These are phyloP conservation scores for Allium fistulosum DNA, from an alignment of 106 monocot species.

Conservation along the genomic window DNA sequence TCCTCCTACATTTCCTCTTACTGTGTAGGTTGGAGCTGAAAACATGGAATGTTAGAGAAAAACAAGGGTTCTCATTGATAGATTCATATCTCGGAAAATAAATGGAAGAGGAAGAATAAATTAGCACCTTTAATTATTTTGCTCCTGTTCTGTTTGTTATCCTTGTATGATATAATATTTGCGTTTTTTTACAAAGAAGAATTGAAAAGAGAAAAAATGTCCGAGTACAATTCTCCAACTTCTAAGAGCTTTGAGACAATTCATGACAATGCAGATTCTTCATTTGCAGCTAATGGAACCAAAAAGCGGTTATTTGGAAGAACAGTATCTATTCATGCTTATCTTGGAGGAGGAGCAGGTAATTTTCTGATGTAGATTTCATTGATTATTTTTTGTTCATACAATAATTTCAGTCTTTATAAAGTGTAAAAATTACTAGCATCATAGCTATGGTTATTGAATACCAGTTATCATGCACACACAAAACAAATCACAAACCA, in stretches of 20 bases:
- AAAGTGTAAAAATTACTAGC: neutral
- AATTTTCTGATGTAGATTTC: neutral
- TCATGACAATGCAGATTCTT: neutral
- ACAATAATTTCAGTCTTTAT: neutral
- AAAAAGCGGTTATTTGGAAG: slow-evolving; percentile 4
- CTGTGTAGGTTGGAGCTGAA: too few species aligned
- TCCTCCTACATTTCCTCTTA: too few species aligned
- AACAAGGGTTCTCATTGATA: neutral
- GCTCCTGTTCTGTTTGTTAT: neutral
- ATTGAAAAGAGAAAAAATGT: neutral
- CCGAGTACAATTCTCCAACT: slow-evolving; percentile 1
- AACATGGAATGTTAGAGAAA: neutral
- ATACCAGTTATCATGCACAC: neutral
- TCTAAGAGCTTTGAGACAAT: neutral
- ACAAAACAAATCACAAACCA: neutral
- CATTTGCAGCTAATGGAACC: neutral
- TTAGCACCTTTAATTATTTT: neutral
- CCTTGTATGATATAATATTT: neutral
- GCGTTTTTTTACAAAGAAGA: neutral
- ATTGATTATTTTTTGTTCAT: neutral
- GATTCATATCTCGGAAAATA: neutral
- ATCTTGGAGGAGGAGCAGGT: slow-evolving; percentile 1
- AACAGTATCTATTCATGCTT: neutral
- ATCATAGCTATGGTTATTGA: neutral
- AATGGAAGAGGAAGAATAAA: neutral